A percentile compares a stretch with the other conserved stretches of the same genome.
phyloP scores from a whole-genome alignment of 345 rosid genomes.

The Acer saccharum region DNA sequence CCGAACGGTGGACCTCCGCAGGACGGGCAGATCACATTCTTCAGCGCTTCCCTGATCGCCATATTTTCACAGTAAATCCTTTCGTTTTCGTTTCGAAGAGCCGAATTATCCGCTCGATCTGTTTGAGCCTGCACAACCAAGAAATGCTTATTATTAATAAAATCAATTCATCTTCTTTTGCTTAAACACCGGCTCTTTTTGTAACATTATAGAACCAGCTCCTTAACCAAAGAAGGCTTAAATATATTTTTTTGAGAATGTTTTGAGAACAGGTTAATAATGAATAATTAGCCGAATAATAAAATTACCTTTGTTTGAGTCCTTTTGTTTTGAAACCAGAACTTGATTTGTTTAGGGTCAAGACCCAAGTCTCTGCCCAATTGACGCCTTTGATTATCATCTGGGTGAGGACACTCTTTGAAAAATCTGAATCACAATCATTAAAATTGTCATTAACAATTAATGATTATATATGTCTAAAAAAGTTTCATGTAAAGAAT shows the following conservation, averaged over 20 bases:
- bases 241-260: no score
- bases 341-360: constrained; percentile 56
- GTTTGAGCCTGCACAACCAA: constrained; percentile 43
- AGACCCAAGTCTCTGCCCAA: constrained; percentile 57
- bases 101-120: constrained; percentile 50
- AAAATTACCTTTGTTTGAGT: constrained; percentile 61
- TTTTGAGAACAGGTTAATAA: no score
- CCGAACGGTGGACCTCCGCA: constrained; percentile 75
- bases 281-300: background rate
- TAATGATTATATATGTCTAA: no score
- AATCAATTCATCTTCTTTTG: no score
- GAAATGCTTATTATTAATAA: no score
- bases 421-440: constrained; percentile 43
- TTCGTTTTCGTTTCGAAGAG: constrained; percentile 63
- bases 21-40: constrained; percentile 54
- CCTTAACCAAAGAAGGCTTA: no score
- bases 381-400: constrained; percentile 48
- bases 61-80: constrained; percentile 50
- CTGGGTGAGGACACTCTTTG: constrained; percentile 69
- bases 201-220: background rate
- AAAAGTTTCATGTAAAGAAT: no score
- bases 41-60: constrained; percentile 52
- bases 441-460: background rate
- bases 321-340: constrained; percentile 89
- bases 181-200: background rate